Conservation (phyloP, 768 basidiomycete genomes). For the Boletus sensibilis region DNA sequence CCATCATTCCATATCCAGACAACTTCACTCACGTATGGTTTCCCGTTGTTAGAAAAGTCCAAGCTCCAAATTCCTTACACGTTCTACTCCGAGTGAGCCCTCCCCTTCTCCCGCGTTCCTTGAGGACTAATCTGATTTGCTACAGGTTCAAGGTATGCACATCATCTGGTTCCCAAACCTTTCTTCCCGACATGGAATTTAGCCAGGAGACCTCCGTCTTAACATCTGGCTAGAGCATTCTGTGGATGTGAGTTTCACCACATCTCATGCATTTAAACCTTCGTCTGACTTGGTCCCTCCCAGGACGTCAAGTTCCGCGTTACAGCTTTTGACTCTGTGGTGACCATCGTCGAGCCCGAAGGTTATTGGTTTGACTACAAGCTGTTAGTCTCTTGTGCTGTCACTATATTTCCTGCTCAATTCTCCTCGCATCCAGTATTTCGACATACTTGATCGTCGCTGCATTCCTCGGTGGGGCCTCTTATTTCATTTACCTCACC, state of each 20-base stretch:
- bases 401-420: conserved; percentile 2
- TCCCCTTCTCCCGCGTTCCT: not conserved
- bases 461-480: conserved; percentile 58
- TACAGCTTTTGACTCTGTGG: conserved; percentile 69
- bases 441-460: conserved; percentile 71
- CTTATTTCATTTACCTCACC: conserved; percentile 63
- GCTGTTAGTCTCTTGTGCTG: conserved; percentile 51
- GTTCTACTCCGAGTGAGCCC: conserved; percentile 80
- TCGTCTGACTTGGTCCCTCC: not conserved
- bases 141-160: conserved; percentile 58
- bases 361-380: conserved; percentile 76
- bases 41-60: conserved; percentile 52
- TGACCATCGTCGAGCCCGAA: conserved; percentile 80
- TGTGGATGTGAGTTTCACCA: conserved; percentile 48
- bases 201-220: conserved; percentile 77
- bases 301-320: conserved; percentile 62
- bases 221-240: conserved; percentile 75
- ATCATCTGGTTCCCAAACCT: not conserved
- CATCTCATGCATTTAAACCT: not conserved
- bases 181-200: conserved; percentile 10
- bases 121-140: conserved; percentile 3
- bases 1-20: conserved; percentile 42
- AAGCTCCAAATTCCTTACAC: conserved; percentile 67
- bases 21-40: conserved; percentile 51
- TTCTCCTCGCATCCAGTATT: conserved; percentile 36